Evolutionary conservation across 371 early-diverging fungal species (phyloP), one percentile per base, ranked within the genome.

Genomic region (Syncephalis plumigaleata): DNA sequence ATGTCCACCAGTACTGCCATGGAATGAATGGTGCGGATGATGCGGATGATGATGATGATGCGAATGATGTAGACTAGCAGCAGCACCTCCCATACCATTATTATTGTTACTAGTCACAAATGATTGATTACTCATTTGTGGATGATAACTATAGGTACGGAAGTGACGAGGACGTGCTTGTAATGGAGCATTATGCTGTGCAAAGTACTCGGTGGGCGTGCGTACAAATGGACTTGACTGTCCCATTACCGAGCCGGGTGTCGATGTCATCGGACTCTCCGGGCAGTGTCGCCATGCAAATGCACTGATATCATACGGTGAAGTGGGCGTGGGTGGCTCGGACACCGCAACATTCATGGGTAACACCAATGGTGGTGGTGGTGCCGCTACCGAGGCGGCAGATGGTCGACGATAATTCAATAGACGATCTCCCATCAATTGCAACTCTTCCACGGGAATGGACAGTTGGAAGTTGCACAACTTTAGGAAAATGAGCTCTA

Each of bases 401-500:
- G 31, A 11, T 31, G 31, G 31, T 31, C 73, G 72, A 52, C 73
- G 77, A 31, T 31, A 31, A 49, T 60, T 46, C 44, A 81, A 62
- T 55, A 82, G 53, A 43, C 73, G 77, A 49, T 79, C 68, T 7
- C 81, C 84, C 36, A 86, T 84, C 42, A 75, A 64, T 61, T 93
- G 89, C 18, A 93, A 62, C 49, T 83, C 77, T 15, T 78, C 78
- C 16, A 75, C 65, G 23, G 71, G 62, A 27, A 81, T 77, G 47
- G 78, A 70, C 13, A 93, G 61, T 20, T 77, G 66, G 71, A 89
- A 91, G 51, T 85, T 71, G 48, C 75, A 70, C 22, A 84, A 56
- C 13, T 67, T 66, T 21, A 90, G 61, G 50, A 90, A 86, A 53
- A 88, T 83, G 11, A 90, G 58, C 58, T 91, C 92, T 36, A 91